Percentiles rank a stretch among this genome's conserved stretches.
These are phyloP conservation scores for Paramecium tetraurelia DNA, from an alignment of 73 alveolate genomes.

Conservation along the genomic window DNA sequence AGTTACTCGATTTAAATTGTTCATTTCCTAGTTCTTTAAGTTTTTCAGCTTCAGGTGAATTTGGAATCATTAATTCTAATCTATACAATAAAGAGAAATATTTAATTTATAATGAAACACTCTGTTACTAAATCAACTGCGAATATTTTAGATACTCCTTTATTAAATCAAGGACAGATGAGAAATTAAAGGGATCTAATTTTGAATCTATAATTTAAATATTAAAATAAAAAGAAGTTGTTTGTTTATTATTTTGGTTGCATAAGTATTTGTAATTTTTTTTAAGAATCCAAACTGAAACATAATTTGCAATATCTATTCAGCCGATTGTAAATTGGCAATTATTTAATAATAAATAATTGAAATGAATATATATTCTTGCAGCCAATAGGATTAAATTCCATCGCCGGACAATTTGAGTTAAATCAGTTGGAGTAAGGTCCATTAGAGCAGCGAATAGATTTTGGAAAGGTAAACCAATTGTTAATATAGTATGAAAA, in stretches of 20 bases:
- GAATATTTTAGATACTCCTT: background rate
- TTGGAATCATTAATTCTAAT: background rate
- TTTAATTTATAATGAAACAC: background rate
- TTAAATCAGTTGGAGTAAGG: background rate
- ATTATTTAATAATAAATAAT: background rate
- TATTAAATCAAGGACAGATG: no score
- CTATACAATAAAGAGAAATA: background rate
- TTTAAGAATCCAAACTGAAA: background rate
- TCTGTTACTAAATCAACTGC: background rate
- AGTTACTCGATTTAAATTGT: conserved; percentile 71
- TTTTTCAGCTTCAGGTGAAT: conserved; percentile 65
- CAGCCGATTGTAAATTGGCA: background rate
- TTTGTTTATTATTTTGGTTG: background rate
- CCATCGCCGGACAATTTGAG: background rate
- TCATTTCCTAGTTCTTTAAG: conserved; percentile 79
- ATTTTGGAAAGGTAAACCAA: background rate
- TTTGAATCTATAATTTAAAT: background rate
- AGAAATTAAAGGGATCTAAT: background rate
- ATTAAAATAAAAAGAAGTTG: background rate
- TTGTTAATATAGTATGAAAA: background rate
- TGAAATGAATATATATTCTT: background rate
- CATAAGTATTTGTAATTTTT: background rate
- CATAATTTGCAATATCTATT: background rate
- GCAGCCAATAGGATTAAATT: background rate
- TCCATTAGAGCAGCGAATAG: background rate